Percentiles rank a stretch among this genome's conserved stretches.
These are phyloP conservation scores for Corinectria fuckeliana DNA, from an alignment of 2,329 filamentous ascomycete species.

Conservation along the genomic window DNA sequence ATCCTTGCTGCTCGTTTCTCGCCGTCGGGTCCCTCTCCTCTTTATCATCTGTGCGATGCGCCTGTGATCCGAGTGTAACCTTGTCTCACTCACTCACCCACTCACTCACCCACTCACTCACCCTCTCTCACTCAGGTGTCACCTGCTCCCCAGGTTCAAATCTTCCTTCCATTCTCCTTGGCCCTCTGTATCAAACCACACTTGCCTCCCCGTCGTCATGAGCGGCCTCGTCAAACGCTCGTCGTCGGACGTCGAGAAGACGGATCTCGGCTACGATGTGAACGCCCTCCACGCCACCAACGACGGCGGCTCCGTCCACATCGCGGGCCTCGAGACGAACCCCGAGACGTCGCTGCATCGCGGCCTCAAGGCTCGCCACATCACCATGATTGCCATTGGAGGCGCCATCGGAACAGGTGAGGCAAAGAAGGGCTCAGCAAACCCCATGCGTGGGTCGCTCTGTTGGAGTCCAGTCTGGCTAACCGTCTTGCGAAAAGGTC, in stretches of 20 bases:
- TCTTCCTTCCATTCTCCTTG: not conserved
- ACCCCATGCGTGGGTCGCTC: too few species aligned
- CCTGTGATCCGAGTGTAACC: not conserved
- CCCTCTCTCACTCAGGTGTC: not conserved
- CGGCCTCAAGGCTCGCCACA: constrained; percentile 61
- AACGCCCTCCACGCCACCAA: constrained; percentile 9
- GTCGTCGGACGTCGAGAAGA: constrained; percentile 36
- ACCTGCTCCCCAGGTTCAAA: not conserved
- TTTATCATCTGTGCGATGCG: not conserved
- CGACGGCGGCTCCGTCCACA: constrained; percentile 38
- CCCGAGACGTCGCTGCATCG: constrained; percentile 56
- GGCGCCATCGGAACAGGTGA: constrained; percentile 72
- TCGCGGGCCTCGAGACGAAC: constrained; percentile 58
- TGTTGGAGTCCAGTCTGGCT: too few species aligned
- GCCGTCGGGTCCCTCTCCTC: not conserved
- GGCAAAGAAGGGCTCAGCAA: too few species aligned
- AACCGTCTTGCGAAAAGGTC: constrained; percentile 45
- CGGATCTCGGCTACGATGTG: constrained; percentile 31
- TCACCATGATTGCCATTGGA: constrained; percentile 72
- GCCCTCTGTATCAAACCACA: not conserved
- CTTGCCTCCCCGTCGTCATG: constrained; percentile 13
- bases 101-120: not conserved
- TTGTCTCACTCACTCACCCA: not conserved
- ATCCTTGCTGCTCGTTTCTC: not conserved
- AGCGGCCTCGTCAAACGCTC: constrained; percentile 18